Evolutionary conservation across 2,329 filamentous ascomycete genomes (phyloP).

Genomic region (Cordyceps cicadae): DNA sequence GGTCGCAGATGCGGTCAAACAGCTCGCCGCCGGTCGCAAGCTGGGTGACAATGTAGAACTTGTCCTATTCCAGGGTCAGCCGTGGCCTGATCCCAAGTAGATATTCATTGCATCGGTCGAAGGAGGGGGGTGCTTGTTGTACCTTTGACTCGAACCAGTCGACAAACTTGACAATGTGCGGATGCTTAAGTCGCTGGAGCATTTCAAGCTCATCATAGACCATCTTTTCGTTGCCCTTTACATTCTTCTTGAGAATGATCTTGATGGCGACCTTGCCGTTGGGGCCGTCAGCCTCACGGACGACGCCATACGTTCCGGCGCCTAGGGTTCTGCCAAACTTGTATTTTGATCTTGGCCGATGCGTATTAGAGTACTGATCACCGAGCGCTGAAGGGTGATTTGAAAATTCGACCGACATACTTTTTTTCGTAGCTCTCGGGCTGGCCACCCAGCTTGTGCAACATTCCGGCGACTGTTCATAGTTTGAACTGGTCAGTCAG

Average conservation of each 20-base stretch:
- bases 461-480: slow-evolving; percentile 68
- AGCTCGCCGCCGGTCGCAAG: slow-evolving; percentile 91
- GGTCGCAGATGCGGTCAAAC: slow-evolving; percentile 96
- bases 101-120: neutral
- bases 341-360: slow-evolving; percentile 62
- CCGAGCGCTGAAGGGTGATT: neutral
- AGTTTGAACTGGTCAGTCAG: neutral
- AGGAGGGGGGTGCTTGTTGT: slow-evolving; percentile 22
- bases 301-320: slow-evolving; percentile 96
- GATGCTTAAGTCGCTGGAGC: slow-evolving; percentile 83
- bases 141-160: slow-evolving; percentile 99
- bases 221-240: slow-evolving; percentile 97
- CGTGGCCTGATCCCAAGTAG: neutral
- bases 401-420: slow-evolving; percentile 35
- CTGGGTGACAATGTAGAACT: slow-evolving; percentile 98
- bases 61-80: slow-evolving; percentile 56
- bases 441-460: slow-evolving; percentile 93
- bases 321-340: slow-evolving; percentile 88
- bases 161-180: slow-evolving; percentile 93
- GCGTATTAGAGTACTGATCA: neutral
- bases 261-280: slow-evolving; percentile 88
- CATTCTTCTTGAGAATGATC: slow-evolving; percentile 99
- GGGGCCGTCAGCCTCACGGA: slow-evolving; percentile 83
- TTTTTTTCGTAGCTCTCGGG: slow-evolving; percentile 99
- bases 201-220: slow-evolving; percentile 95